Conservation (phyloP, 805 yeast species). For the Yamadazyma paraphyllophila region DNA sequence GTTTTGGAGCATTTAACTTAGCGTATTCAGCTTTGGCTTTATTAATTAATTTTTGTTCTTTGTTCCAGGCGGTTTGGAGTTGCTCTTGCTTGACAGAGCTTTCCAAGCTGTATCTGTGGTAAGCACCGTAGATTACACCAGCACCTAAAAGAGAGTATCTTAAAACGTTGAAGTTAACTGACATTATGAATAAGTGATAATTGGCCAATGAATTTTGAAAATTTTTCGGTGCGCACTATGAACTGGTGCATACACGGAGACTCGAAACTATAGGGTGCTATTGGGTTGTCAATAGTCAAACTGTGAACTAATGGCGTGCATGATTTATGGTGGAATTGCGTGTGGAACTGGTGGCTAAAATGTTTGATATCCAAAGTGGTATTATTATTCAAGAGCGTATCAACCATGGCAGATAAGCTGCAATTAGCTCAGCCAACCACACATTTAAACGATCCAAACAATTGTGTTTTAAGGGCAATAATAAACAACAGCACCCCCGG, state of each 20-base stretch:
- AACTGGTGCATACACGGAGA: not conserved
- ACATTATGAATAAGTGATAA: constrained; percentile 10
- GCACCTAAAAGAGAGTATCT: constrained; percentile 90
- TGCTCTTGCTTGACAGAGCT: constrained; percentile 56
- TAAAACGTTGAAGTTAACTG: constrained; percentile 57
- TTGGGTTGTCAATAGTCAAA: too few species aligned
- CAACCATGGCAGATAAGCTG: too few species aligned
- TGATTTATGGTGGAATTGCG: too few species aligned
- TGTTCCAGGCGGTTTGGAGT: constrained; percentile 56
- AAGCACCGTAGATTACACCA: constrained; percentile 86
- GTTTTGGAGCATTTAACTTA: constrained; percentile 49
- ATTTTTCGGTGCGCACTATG: not conserved
- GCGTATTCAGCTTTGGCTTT: constrained; percentile 91
- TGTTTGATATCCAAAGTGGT: too few species aligned
- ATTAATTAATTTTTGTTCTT: constrained; percentile 70
- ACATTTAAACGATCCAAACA: not conserved
- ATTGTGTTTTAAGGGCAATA: not conserved
- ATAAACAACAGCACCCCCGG: not conserved
- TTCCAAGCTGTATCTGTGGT: constrained; percentile 72
- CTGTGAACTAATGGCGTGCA: too few species aligned
- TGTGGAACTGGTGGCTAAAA: too few species aligned
- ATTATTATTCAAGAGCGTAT: too few species aligned
- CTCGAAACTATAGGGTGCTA: too few species aligned
- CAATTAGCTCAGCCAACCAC: not conserved
- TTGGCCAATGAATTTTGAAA: constrained; percentile 7